Base-by-base conservation (phyloP, 768 basidiomycete species). In the Mycena chlorophos region DNA sequence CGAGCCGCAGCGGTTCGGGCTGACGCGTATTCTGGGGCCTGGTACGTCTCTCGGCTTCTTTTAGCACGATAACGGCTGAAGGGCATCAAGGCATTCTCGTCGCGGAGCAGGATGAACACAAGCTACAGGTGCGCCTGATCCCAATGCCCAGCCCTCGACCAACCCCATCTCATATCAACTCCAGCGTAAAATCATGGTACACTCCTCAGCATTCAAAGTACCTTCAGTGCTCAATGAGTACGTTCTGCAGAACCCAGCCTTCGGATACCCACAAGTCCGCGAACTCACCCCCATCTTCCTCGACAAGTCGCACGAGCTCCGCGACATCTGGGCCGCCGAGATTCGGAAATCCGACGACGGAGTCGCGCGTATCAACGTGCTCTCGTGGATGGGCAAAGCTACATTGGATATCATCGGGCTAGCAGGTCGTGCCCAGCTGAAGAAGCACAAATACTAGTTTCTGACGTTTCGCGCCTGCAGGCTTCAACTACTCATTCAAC, bases 351-450 rank as follows among this genome's bases (percentile, higher is more conserved):
- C 67, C 30, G 56, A 46, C 8, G 26, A 54, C 22, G 56, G 26
- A 46, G 42, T 25, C 2, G 62, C 40, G 10, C 60, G 67, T 3
- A 61, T 84, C 29, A 82, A 87, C 50, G 76, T 81, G 4, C 65
- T 80, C 43, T 63, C 69, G 1, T 86, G 77, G 77, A 70, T 86
- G 1, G 77, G 75, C 19, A 76, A 78, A 39, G 74, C 79, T 10
- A 85, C 84, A 8, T 70, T 86, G 13, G 85, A 85, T 54, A 76
- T 83, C 48, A 85, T 88, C 51, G 84, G 83, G 19, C 70, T 82
- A 37, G 80, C 63, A 73, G 77, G 82, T 16, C 73, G 50, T 82
- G 82, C 59, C 64, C 68, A 19, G 78, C 80, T 64, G 65, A 76
- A 49, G 69, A 78, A 16, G 69, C 81, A 19, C 64, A 70, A n/a